These are phyloP conservation scores for Boletus subparvulus DNA, from an alignment of 768 basidiomycete species.

Conservation along the genomic window DNA sequence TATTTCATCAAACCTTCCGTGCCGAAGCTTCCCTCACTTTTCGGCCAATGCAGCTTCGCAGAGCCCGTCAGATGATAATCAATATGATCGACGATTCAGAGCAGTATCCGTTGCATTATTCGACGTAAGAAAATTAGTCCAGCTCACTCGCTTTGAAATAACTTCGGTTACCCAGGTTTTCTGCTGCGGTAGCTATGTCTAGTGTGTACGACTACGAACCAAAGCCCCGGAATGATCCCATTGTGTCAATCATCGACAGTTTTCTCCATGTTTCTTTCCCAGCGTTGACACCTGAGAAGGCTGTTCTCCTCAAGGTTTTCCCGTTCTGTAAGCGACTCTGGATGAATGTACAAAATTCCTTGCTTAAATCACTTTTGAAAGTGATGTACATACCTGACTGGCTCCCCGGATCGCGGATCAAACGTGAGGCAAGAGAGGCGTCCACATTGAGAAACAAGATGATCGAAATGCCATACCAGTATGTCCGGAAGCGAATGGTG, in stretches of 20 bases:
- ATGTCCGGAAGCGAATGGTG: neutral
- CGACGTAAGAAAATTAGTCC: neutral
- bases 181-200: constrained; percentile 30
- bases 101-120: neutral
- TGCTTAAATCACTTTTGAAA: neutral
- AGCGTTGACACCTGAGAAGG: constrained; percentile 9
- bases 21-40: constrained; percentile 2
- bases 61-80: constrained; percentile 7
- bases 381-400: constrained; percentile 24
- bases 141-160: neutral
- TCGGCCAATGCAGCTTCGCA: constrained; percentile 16
- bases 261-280: neutral
- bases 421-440: constrained; percentile 27
- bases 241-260: neutral
- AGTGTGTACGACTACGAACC: constrained; percentile 17
- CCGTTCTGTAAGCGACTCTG: neutral
- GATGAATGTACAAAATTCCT: neutral
- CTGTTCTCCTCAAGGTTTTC: constrained; percentile 11
- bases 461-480: neutral
- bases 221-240: neutral
- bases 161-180: constrained; percentile 18
- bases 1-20: constrained; percentile 19
- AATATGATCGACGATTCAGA: constrained; percentile 11
- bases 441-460: neutral
- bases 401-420: constrained; percentile 38